Evolutionary conservation across 2,329 filamentous ascomycete species (phyloP), one percentile per base, ranked within the genome.

Genomic region (Cercospora berteroae): DNA sequence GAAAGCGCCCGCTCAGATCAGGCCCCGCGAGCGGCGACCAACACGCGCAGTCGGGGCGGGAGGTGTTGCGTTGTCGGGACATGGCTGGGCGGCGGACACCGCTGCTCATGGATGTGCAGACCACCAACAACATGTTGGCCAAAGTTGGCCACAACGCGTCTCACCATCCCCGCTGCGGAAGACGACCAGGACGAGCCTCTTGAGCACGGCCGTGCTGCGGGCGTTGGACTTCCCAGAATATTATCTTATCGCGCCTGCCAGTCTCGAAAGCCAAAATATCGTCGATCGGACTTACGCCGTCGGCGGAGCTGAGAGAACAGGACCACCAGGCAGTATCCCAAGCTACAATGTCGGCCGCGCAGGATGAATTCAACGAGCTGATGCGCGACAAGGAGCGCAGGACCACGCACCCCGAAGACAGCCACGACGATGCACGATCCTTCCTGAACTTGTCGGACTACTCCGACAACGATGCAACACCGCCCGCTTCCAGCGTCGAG

Each of bases 401-500:
- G n/a, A 73, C 74, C 29, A 71, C 74, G 44, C 82, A 85, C 67
- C 83, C 83, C n/a, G 82, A 83, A 80, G 83, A 84, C 80, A 77
- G 73, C 71, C 73, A 82, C 83, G 79, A 82, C 69, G 76, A 87
- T 67, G 71, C 70, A 20, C 70, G 69, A 57, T 76, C 74, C 23
- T 74, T 74, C 69, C 68, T 76, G 29, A 72, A 77, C 64, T 77
- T 79, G 66, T 84, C 85, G 74, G 81, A 87, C 68, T 85, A 77
- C 60, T 75, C 75, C 27, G 69, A 74, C 33, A 69, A 73, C 56
- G 66, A 70, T 42, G 71, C 72, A 39, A 70, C 73, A 12, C 83
- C 86, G 75, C 86, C 90, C 77, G 85, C 89, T 78, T 84, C 85
- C 73, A 86, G 84, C 74, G 90, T 84, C 9, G 63, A 67, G 42